phyloP scores from a whole-genome alignment of 202 grass and related monocot genomes.

The Brachypodium distachyon region DNA sequence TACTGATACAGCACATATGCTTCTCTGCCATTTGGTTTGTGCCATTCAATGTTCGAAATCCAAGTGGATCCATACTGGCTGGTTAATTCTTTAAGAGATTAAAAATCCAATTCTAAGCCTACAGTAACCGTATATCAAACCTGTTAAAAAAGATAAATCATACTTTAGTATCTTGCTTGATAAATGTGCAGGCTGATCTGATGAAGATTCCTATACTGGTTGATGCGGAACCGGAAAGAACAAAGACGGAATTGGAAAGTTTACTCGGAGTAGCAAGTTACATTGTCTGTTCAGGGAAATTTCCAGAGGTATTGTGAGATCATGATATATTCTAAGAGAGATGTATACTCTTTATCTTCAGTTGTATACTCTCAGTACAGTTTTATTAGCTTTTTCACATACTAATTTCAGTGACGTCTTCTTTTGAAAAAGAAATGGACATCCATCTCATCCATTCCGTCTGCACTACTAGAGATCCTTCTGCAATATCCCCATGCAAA shows the following conservation, averaged over 20 bases:
- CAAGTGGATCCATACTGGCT: not conserved
- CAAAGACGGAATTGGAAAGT: slow-evolving; percentile 32
- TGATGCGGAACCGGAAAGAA: slow-evolving; percentile 50
- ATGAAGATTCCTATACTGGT: slow-evolving; percentile 49
- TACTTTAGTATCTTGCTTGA: slow-evolving; percentile 19
- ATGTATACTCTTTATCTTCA: not conserved
- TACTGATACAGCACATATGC: not conserved
- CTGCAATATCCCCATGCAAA: slow-evolving; percentile 19
- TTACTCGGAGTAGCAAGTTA: slow-evolving; percentile 41
- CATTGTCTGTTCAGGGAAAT: slow-evolving; percentile 39
- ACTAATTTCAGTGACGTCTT: not conserved
- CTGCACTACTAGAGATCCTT: slow-evolving; percentile 40
- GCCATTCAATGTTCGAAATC: not conserved
- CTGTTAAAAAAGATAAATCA: not conserved
- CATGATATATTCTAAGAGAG: not conserved
- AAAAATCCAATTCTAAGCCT: not conserved
- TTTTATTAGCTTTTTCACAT: not conserved
- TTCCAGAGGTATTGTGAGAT: slow-evolving; percentile 27
- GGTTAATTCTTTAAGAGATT: not conserved
- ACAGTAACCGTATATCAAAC: not conserved
- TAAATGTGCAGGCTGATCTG: slow-evolving; percentile 31
- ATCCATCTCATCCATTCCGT: slow-evolving; percentile 25
- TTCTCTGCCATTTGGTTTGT: not conserved
- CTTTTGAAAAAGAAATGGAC: slow-evolving; percentile 29
- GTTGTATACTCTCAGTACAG: not conserved